Evolutionary conservation across 2,329 filamentous ascomycete genomes (phyloP).

Genomic region (Fusarium mundagurra): DNA sequence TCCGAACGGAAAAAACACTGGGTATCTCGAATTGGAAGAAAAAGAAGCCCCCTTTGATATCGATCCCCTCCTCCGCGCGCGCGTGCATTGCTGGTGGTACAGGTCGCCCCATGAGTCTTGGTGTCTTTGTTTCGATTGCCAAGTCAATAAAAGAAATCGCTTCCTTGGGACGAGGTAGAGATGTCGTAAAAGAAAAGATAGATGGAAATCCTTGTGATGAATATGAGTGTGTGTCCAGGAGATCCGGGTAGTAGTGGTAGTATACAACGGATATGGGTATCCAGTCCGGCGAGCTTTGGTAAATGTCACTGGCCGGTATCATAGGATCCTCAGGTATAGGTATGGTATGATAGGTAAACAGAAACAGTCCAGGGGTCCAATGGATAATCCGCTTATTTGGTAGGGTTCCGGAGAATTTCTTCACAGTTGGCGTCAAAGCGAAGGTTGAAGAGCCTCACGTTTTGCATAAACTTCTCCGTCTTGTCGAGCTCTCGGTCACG

Average conservation of each 20-base stretch:
- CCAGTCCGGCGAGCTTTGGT: conserved; percentile 37
- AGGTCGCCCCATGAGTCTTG: conserved; percentile 45
- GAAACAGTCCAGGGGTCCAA: conserved; percentile 40
- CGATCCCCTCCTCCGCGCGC: conserved; percentile 42
- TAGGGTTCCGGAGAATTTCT: conserved; percentile 77
- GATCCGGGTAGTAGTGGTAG: conserved; percentile 42
- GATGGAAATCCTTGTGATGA: conserved; percentile 35
- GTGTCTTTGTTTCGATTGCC: conserved; percentile 38
- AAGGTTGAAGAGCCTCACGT: conserved; percentile 87
- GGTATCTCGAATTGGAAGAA: conserved; percentile 52
- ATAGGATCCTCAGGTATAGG: conserved; percentile 37
- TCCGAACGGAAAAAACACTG: conserved; percentile 45
- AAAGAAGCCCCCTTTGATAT: conserved; percentile 43
- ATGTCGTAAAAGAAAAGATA: conserved; percentile 35
- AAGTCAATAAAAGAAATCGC: conserved; percentile 41
- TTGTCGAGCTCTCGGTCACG: conserved; percentile 88
- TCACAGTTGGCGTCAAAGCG: conserved; percentile 97
- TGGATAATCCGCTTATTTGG: conserved; percentile 54
- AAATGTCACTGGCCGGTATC: conserved; percentile 35
- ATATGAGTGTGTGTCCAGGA: conserved; percentile 29
- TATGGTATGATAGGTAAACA: conserved; percentile 21
- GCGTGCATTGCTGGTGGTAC: conserved; percentile 47
- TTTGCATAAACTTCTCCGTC: conserved; percentile 93
- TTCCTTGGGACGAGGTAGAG: conserved; percentile 39
- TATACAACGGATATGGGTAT: conserved; percentile 44